phyloP scores from a whole-genome alignment of 805 yeast genomes.

The Candida bentonensis region DNA sequence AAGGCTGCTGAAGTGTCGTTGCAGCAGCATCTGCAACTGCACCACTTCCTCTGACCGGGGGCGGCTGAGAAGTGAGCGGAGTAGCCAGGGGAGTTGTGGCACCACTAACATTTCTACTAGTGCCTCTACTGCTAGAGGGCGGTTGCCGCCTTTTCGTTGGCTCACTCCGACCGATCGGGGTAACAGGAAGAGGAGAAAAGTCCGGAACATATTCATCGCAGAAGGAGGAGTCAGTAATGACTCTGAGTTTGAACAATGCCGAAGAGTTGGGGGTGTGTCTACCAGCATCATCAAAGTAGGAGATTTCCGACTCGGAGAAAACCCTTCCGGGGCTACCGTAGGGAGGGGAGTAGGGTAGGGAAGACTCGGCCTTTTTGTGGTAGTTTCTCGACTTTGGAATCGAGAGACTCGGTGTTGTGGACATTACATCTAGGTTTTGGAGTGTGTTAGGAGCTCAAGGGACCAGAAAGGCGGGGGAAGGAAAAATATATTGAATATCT shows the following conservation, averaged over 20 bases:
- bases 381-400: background rate
- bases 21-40: too few species aligned
- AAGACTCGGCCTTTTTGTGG: background rate
- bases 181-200: background rate
- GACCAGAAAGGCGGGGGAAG: too few species aligned
- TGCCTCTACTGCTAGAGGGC: too few species aligned
- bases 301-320: background rate
- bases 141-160: too few species aligned
- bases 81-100: too few species aligned
- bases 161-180: too few species aligned
- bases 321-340: background rate
- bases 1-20: too few species aligned
- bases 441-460: too few species aligned
- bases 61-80: too few species aligned
- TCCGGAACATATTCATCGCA: constrained; percentile 1
- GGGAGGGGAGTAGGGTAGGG: background rate
- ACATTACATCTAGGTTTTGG: background rate
- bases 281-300: background rate
- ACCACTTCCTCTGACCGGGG: too few species aligned
- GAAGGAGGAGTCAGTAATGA: background rate
- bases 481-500: too few species aligned
- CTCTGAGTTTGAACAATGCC: background rate
- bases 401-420: background rate
- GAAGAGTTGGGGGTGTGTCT: background rate
- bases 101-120: too few species aligned